These are phyloP conservation scores for Colletotrichum sp. DNA, from an alignment of 2,329 filamentous ascomycete species.

Conservation along the genomic window DNA sequence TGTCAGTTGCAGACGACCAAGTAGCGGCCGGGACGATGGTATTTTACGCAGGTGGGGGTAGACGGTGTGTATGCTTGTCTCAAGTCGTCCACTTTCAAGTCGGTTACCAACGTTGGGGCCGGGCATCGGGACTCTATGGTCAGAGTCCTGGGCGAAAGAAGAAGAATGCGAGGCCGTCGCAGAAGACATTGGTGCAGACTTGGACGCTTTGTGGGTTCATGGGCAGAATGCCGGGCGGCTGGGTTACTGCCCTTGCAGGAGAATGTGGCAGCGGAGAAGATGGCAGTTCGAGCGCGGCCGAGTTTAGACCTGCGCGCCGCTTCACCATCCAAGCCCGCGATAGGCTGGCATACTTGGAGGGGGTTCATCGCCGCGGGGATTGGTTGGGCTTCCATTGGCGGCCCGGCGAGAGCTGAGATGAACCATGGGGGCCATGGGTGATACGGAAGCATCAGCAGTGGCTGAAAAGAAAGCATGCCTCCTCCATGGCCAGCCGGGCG, in stretches of 20 bases:
- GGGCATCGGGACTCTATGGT: neutral
- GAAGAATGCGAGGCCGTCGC: neutral
- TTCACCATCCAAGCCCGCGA: neutral
- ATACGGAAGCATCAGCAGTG: neutral
- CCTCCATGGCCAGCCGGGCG: neutral
- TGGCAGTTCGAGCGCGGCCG: neutral
- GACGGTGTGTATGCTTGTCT: neutral
- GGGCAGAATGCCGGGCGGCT: neutral
- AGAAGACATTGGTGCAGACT: neutral
- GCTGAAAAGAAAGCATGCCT: neutral
- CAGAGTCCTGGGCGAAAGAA: neutral
- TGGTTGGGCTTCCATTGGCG: slow-evolving; percentile 1
- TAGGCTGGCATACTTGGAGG: neutral
- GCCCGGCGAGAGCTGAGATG: slow-evolving; percentile 6
- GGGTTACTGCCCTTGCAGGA: neutral
- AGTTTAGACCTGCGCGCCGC: neutral
- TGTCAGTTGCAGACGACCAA: neutral
- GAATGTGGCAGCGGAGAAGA: neutral
- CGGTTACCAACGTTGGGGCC: neutral
- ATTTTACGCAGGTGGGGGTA: neutral
- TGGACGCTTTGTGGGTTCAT: neutral
- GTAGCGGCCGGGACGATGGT: neutral
- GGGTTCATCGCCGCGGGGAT: neutral
- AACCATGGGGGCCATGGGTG: neutral
- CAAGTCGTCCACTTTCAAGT: neutral